phyloP scores from a whole-genome alignment of 2,329 filamentous ascomycete genomes.

The Fusarium sp. region DNA sequence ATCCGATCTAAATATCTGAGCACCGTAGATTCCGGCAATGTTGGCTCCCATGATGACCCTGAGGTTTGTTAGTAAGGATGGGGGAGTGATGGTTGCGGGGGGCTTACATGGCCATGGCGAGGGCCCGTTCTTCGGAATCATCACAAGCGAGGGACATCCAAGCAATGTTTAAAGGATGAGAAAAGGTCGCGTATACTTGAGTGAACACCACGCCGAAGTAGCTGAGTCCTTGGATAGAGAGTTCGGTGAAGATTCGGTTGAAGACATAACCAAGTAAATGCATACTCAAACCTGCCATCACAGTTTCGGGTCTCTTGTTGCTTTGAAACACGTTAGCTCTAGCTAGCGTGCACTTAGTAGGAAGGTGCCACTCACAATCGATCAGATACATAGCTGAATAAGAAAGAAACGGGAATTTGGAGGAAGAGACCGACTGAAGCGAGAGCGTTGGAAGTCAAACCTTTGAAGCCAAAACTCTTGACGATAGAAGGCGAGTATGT shows the following conservation, averaged over 20 bases:
- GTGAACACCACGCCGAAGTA: constrained; percentile 70
- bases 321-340: constrained; percentile 35
- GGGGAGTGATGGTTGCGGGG: not conserved
- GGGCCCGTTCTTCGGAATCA: constrained; percentile 68
- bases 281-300: constrained; percentile 62
- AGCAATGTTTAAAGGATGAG: constrained; percentile 70
- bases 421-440: constrained; percentile 67
- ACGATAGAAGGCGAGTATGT: constrained; percentile 69
- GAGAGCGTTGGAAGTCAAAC: constrained; percentile 65
- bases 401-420: constrained; percentile 65
- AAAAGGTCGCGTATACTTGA: constrained; percentile 67
- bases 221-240: constrained; percentile 57
- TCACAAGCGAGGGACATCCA: constrained; percentile 70
- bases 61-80: not conserved
- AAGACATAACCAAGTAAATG: constrained; percentile 67
- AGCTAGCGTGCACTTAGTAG: accelerated
- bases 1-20: constrained; percentile 69
- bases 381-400: constrained; percentile 67
- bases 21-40: constrained; percentile 71
- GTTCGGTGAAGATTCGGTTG: constrained; percentile 65
- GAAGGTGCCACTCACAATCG: constrained; percentile 57
- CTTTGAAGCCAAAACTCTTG: constrained; percentile 63
- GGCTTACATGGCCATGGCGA: constrained; percentile 69
- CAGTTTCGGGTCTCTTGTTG: constrained; percentile 65
- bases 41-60: constrained; percentile 73